phyloP scores from a whole-genome alignment of 768 basidiomycete genomes.

The Baorangia bicolor region DNA sequence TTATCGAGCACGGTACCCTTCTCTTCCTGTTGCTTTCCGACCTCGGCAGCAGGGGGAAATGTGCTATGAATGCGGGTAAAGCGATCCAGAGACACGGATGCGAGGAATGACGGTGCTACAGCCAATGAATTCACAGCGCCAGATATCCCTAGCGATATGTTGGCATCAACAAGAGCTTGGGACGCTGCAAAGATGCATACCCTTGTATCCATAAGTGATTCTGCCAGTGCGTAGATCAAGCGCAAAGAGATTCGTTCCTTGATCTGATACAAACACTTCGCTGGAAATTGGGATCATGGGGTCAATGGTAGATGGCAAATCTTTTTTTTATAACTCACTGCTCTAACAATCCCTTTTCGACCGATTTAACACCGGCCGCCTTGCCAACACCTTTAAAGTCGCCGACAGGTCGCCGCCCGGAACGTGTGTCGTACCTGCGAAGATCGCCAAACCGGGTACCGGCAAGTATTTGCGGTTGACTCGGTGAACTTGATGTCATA shows the following conservation, averaged over 20 bases:
- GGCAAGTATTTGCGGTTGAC: conserved; percentile 53
- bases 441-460: conserved; percentile 76
- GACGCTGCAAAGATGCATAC: conserved; percentile 31
- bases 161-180: not conserved
- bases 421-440: conserved; percentile 74
- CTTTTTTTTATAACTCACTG: conserved; percentile 51
- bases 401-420: conserved; percentile 63
- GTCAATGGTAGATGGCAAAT: not conserved
- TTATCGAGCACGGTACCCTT: conserved; percentile 66
- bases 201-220: conserved; percentile 66
- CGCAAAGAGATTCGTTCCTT: conserved; percentile 59
- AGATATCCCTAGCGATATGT: conserved; percentile 51
- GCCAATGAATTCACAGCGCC: conserved; percentile 70
- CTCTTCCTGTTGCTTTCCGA: conserved; percentile 49
- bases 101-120: conserved; percentile 50
- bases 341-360: conserved; percentile 60
- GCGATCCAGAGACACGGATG: conserved; percentile 66
- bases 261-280: conserved; percentile 69
- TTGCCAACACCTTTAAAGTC: conserved; percentile 64
- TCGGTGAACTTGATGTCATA: conserved; percentile 39
- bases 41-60: conserved; percentile 47
- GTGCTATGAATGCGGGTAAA: conserved; percentile 69
- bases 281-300: conserved; percentile 34
- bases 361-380: conserved; percentile 55
- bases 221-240: conserved; percentile 70